These are phyloP conservation scores for Prunus mongolica DNA, from an alignment of 306 rosid genomes.

Conservation along the genomic window DNA sequence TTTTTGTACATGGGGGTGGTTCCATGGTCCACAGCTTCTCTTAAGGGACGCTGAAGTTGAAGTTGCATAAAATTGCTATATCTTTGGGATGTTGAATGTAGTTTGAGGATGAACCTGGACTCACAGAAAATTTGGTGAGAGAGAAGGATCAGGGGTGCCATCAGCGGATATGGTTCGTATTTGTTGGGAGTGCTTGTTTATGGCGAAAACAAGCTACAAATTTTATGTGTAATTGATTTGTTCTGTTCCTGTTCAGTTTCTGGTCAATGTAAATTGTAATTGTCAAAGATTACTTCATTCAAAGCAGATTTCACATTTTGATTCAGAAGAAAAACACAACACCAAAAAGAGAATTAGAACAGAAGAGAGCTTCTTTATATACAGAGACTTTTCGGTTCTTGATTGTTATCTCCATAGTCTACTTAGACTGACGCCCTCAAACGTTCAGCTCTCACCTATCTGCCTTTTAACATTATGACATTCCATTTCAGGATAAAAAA, in stretches of 20 bases:
- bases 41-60: constrained; percentile 27
- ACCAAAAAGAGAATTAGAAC: constrained; percentile 17
- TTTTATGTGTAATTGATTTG: constrained; percentile 53
- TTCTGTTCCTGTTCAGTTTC: constrained; percentile 17
- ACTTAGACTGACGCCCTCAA: no score
- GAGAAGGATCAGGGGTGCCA: constrained; percentile 34
- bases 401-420: no score
- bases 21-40: constrained; percentile 26
- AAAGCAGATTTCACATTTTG: constrained; percentile 33
- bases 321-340: not conserved
- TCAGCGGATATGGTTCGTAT: constrained; percentile 44
- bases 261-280: constrained; percentile 54
- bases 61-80: constrained; percentile 14
- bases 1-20: constrained; percentile 13
- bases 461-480: no score
- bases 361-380: not conserved
- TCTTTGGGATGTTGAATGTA: constrained; percentile 17
- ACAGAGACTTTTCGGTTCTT: no score
- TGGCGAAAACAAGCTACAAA: constrained; percentile 45
- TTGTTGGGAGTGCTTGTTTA: constrained; percentile 47
- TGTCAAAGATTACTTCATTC: constrained; percentile 39
- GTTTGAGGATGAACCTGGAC: constrained; percentile 29
- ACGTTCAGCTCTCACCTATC: no score
- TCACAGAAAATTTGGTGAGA: constrained; percentile 17
- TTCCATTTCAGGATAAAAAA: no score